phyloP scores from a whole-genome alignment of 345 rosid species.

The Euphorbia peplus region DNA sequence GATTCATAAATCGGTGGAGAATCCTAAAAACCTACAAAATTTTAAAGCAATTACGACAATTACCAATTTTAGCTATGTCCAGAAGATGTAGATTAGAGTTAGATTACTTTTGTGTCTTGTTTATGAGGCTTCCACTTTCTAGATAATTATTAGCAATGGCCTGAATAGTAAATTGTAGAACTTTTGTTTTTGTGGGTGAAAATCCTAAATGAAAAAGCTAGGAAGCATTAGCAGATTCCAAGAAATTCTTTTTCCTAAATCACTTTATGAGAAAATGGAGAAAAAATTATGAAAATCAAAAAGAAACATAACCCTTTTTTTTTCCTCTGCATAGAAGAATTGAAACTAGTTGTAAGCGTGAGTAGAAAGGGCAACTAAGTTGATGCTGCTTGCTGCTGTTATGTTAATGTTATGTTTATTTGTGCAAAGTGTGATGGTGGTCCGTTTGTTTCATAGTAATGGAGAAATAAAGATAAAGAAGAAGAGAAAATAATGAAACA shows the following conservation, averaged over 20 bases:
- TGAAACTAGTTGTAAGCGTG: conserved; percentile 37
- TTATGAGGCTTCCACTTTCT: too few species aligned
- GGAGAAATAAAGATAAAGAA: not conserved
- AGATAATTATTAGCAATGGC: too few species aligned
- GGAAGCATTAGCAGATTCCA: conserved; percentile 33
- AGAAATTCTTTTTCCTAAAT: conserved; percentile 34
- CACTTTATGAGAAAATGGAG: conserved; percentile 22
- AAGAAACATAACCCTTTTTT: conserved; percentile 23
- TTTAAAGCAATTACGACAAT: too few species aligned
- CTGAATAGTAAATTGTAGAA: too few species aligned
- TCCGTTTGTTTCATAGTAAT: conserved; percentile 38
- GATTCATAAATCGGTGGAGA: too few species aligned
- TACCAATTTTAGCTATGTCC: too few species aligned
- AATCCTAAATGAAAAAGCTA: not conserved
- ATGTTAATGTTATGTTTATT: conserved; percentile 37
- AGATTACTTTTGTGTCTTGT: too few species aligned
- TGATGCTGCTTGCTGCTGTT: too few species aligned
- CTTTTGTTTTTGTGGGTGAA: not conserved
- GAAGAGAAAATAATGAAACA: not conserved
- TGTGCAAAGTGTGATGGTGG: conserved; percentile 57
- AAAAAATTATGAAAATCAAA: conserved; percentile 13
- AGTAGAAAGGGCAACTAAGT: conserved; percentile 38
- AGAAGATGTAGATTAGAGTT: too few species aligned
- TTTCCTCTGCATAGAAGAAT: conserved; percentile 32
- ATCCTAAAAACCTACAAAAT: too few species aligned